Conservation (phyloP, 1,284 basidiomycete genomes). For the Cryptococcus sp. region DNA sequence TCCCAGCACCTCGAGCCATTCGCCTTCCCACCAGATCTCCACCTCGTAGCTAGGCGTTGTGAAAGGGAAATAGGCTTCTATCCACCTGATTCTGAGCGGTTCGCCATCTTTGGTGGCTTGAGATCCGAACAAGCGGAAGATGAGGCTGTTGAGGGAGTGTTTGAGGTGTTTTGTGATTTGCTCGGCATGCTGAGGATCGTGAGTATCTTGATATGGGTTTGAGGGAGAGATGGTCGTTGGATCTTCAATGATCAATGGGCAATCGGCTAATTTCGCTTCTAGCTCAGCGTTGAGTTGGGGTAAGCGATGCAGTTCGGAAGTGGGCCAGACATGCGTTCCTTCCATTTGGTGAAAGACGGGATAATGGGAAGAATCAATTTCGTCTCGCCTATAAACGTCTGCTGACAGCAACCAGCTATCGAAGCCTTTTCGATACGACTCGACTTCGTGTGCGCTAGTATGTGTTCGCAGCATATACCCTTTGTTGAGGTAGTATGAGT, state of each 20-base stretch:
- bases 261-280: constrained; percentile 62
- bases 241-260: constrained; percentile 84
- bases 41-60: constrained; percentile 97
- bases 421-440: constrained; percentile 75
- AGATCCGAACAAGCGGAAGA: constrained; percentile 78
- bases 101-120: constrained; percentile 53
- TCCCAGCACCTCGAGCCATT: constrained; percentile 97
- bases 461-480: constrained; percentile 92
- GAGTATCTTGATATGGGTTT: constrained; percentile 78
- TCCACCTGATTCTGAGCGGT: constrained; percentile 90
- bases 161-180: constrained; percentile 84
- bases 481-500: constrained; percentile 95
- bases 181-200: constrained; percentile 70
- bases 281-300: constrained; percentile 61
- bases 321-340: constrained; percentile 76
- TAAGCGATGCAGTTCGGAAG: constrained; percentile 53
- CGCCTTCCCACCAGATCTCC: constrained; percentile 92
- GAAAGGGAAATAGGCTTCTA: constrained; percentile 97
- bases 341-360: constrained; percentile 99
- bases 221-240: constrained; percentile 68
- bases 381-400: constrained; percentile 98
- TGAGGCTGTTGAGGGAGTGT: constrained; percentile 83
- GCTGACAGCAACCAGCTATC: constrained; percentile 89
- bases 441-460: constrained; percentile 96
- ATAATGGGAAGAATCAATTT: constrained; percentile 96